phyloP scores from a whole-genome alignment of 2,329 filamentous ascomycete species.

The Plenodomus lindquistii region DNA sequence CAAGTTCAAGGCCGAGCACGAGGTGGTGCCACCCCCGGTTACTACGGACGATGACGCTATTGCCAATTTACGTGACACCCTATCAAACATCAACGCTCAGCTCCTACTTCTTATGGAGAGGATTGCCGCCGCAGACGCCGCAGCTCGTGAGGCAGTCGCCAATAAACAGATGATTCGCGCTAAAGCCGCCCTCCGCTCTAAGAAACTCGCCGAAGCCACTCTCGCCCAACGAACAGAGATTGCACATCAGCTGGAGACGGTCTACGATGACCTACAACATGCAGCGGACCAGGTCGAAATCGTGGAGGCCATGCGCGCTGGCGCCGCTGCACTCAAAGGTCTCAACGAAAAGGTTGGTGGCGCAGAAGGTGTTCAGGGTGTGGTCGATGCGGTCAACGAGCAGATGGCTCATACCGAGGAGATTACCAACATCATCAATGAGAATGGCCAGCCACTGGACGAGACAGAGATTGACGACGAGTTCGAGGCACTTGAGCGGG shows the following conservation, averaged over 20 bases:
- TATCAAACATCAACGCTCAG: conserved; percentile 67
- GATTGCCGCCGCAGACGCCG: conserved; percentile 53
- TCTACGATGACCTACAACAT: conserved; percentile 81
- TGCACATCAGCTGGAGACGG: conserved; percentile 79
- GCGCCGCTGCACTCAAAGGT: conserved; percentile 69
- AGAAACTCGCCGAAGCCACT: conserved; percentile 77
- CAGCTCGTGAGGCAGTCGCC: conserved; percentile 71
- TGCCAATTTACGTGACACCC: conserved; percentile 76
- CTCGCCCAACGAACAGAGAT: conserved; percentile 73
- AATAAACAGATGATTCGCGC: conserved; percentile 76
- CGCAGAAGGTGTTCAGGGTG: conserved; percentile 71
- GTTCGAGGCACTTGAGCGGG: conserved; percentile 71
- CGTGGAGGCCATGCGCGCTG: conserved; percentile 79
- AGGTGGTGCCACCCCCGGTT: conserved; percentile 57
- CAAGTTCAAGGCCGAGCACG: conserved; percentile 63
- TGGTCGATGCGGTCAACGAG: conserved; percentile 75
- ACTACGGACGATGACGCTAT: conserved; percentile 80
- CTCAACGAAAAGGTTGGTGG: conserved; percentile 81
- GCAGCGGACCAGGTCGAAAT: conserved; percentile 84
- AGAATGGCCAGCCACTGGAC: conserved; percentile 62
- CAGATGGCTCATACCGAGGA: conserved; percentile 78
- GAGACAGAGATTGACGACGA: conserved; percentile 88
- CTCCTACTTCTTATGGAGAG: conserved; percentile 65
- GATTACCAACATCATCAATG: conserved; percentile 74
- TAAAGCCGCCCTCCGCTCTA: conserved; percentile 76